Base-by-base conservation (phyloP, 2,329 filamentous ascomycete genomes). In the Zymoseptoria tritici region DNA sequence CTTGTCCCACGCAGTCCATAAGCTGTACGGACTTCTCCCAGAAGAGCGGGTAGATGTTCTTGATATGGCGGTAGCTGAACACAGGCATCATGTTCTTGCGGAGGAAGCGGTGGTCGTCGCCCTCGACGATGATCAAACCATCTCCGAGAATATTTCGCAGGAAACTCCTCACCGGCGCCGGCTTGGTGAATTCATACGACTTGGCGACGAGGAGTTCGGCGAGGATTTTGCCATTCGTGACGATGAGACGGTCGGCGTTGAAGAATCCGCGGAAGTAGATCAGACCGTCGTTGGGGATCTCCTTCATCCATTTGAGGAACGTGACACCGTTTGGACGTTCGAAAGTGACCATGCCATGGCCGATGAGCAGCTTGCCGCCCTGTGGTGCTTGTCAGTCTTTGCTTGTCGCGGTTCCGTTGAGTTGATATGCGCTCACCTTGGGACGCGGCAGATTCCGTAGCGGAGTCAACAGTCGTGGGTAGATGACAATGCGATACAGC, bases 1-100 rank as follows among this genome's bases (percentile, higher is more conserved):
- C 74, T 8, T 75, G 72, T 1, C 79, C 81, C 72, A 96, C 86
- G 55, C 81, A 81, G 20, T 82, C 74, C 5, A 86, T 84, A 67
- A 87, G 82, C 71, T 93, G 86, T 7, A 81, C 74, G 0, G 86
- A 83, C 75, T 95, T 96, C 20, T 76, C 68, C 91, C 91, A 96
- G 74, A 97, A 96, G 5, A 88, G 77, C 0, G 90, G 87, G 67
- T 95, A 94, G 13, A 96, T 77, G 60, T 93, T 83, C 71, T 94
- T 95, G 72, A 96, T 80, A 68, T 95, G 89, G 21, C 91, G 83
- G 70, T 90, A 95, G n/a, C 85, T 81, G 73, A 96, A 96, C 1
- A 90, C 89, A 0, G 91, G 91, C 76, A 87, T 84, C 19, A 96
- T 82, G 60, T 87, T 85, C 72, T 89, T 91, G 53, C 92, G 83